Evolutionary conservation across 345 rosid species (phyloP), one percentile per base, ranked within the genome.

Genomic region (Ceriops tagal): DNA sequence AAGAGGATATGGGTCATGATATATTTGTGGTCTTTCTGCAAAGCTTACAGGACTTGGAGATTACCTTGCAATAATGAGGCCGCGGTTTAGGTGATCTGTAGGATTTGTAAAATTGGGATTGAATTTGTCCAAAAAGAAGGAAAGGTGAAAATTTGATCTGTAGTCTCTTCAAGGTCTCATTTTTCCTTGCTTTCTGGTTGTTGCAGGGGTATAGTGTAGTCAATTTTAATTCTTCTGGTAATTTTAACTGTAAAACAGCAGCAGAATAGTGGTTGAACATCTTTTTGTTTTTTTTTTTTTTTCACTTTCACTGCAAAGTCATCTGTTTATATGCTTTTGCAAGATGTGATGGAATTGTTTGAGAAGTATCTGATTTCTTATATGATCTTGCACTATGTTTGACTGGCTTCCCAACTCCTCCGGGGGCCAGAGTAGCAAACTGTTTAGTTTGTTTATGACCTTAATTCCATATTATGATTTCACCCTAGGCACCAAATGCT

Each of bases 381-480:
- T 22, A 32, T 64, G 52, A 34, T 67, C 79, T 51, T 62, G 76
- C 9, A 1, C 65, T 51, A 76, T 80, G 74, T 76, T 75, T 74
- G 73, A 75, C 80, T 67, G 84, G 80, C 80, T 82, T 82, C 84
- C 86, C 80, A 74, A 78, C 76, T 63, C 55, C 22, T 53, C 61
- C 78, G 77, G 82, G 84, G 77, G 76, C 77, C 73, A 76, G 83
- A 71, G 47, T 58, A 56, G 71, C 73, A 66, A 72, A 72, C 71
- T 47, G 16, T 60, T 70, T 78, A 55, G 61, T 75, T 78, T 52
- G 65, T 73, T 75, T 77, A 62, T 58, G 64, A 64, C 62, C 39
- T 61, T 51, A 46, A 53, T 63, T 64, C 39, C 58, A 47, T 72
- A 53, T 71, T 71, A 58, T 69, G 80, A 77, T 64, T 67, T 60